phyloP scores from a whole-genome alignment of 1,284 basidiomycete genomes.

The Cryptococcus sp. region DNA sequence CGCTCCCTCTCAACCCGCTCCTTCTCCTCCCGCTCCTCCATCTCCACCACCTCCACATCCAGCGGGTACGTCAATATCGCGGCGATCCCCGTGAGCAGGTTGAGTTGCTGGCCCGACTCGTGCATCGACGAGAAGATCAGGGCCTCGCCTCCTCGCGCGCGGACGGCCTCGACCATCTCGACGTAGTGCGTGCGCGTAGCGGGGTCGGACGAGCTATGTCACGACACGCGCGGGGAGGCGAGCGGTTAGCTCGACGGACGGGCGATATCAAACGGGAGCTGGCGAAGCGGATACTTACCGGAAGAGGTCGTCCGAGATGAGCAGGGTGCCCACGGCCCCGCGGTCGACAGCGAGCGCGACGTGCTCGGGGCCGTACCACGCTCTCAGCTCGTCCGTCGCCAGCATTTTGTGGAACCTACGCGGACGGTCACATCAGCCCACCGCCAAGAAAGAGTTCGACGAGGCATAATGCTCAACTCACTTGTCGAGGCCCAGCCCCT shows the following conservation, averaged over 20 bases:
- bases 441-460: not conserved
- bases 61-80: slow-evolving; percentile 95
- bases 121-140: slow-evolving; percentile 99
- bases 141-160: slow-evolving; percentile 84
- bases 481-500: slow-evolving; percentile 87
- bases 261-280: not conserved
- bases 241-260: not conserved
- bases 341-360: slow-evolving; percentile 86
- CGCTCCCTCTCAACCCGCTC: slow-evolving; percentile 45
- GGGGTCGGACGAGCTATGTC: slow-evolving; percentile 66
- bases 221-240: not conserved
- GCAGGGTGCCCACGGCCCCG: slow-evolving; percentile 87
- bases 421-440: not conserved
- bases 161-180: slow-evolving; percentile 80
- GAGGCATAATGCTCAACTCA: slow-evolving; percentile 46
- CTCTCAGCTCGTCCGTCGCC: slow-evolving; percentile 86
- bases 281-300: slow-evolving; percentile 56
- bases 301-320: slow-evolving; percentile 95
- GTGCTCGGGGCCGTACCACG: slow-evolving; percentile 97
- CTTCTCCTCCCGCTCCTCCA: slow-evolving; percentile 75
- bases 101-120: slow-evolving; percentile 94
- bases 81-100: slow-evolving; percentile 90
- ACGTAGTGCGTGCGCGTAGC: slow-evolving; percentile 80
- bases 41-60: slow-evolving; percentile 90
- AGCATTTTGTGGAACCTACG: slow-evolving; percentile 94